phyloP scores from a whole-genome alignment of 352 stramenopile genomes.

The Phytophthora ohioensis region DNA sequence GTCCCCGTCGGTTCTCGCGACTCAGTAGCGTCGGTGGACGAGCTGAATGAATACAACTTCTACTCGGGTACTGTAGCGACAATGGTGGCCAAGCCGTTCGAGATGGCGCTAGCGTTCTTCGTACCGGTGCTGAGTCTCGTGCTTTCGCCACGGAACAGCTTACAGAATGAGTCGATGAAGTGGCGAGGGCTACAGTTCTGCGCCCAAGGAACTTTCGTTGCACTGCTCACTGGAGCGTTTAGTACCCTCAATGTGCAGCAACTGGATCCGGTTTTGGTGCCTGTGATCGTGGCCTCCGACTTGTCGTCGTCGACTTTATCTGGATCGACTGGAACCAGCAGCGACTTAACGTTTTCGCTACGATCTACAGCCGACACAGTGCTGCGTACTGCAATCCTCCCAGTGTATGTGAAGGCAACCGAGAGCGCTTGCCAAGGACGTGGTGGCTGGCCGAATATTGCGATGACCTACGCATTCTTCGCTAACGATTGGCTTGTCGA shows the following conservation, averaged over 20 bases:
- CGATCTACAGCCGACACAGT: slow-evolving; percentile 42
- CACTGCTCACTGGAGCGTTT: slow-evolving; percentile 56
- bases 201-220: slow-evolving; percentile 32
- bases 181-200: slow-evolving; percentile 44
- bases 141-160: slow-evolving; percentile 43
- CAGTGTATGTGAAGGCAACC: slow-evolving; percentile 29
- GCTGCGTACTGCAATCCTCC: slow-evolving; percentile 42
- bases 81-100: slow-evolving; percentile 50
- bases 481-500: slow-evolving; percentile 45
- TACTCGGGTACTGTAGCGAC: slow-evolving; percentile 51
- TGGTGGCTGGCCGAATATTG: slow-evolving; percentile 43
- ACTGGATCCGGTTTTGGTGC: slow-evolving; percentile 32
- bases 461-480: slow-evolving; percentile 46
- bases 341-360: slow-evolving; percentile 24
- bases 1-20: slow-evolving; percentile 35
- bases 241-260: slow-evolving; percentile 59
- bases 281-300: slow-evolving; percentile 41
- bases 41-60: slow-evolving; percentile 63
- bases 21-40: slow-evolving; percentile 24
- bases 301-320: slow-evolving; percentile 26
- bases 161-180: slow-evolving; percentile 53
- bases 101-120: slow-evolving; percentile 47
- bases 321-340: neutral
- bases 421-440: slow-evolving; percentile 35
- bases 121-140: slow-evolving; percentile 55